A percentile compares a stretch with the other conserved stretches of the same genome.
Evolutionary conservation across 2,329 filamentous ascomycete species (phyloP).

Genomic region (Hypoxylon sp.): DNA sequence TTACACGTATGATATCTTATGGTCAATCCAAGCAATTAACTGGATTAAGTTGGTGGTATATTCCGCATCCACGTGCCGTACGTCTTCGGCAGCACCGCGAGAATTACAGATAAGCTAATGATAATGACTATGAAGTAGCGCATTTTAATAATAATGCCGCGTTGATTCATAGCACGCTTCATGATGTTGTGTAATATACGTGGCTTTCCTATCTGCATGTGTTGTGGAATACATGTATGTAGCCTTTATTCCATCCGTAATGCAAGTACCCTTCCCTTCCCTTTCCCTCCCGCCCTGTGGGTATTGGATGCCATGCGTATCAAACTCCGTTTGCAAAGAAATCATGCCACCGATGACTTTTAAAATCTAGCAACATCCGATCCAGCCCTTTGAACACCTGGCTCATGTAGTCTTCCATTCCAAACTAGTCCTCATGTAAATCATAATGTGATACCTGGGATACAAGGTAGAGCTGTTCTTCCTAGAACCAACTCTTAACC

Average conservation of each 20-base stretch:
- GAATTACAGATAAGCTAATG: background rate
- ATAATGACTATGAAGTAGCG: background rate
- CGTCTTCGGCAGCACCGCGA: background rate
- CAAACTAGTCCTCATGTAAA: slow-evolving; percentile 30
- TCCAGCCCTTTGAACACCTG: slow-evolving; percentile 29
- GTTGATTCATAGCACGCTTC: background rate
- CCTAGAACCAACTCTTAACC: slow-evolving; percentile 19
- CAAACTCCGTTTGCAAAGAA: slow-evolving; percentile 24
- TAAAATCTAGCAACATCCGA: slow-evolving; percentile 28
- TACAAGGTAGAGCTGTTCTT: background rate
- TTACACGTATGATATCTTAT: background rate
- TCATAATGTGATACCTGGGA: slow-evolving; percentile 17
- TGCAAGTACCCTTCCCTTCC: slow-evolving; percentile 19
- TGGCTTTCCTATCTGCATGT: slow-evolving; percentile 8
- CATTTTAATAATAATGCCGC: background rate
- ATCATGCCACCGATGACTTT: slow-evolving; percentile 42
- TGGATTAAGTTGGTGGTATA: background rate
- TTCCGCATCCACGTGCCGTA: background rate
- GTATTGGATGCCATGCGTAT: slow-evolving; percentile 25
- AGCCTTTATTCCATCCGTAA: slow-evolving; percentile 8
- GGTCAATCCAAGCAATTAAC: background rate
- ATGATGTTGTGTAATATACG: slow-evolving; percentile 4
- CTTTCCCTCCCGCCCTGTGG: slow-evolving; percentile 5
- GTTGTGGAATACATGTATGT: slow-evolving; percentile 5
- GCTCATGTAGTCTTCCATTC: slow-evolving; percentile 4